Conservation (phyloP, 257 asterid species). For the Nicotiana otophora region DNA sequence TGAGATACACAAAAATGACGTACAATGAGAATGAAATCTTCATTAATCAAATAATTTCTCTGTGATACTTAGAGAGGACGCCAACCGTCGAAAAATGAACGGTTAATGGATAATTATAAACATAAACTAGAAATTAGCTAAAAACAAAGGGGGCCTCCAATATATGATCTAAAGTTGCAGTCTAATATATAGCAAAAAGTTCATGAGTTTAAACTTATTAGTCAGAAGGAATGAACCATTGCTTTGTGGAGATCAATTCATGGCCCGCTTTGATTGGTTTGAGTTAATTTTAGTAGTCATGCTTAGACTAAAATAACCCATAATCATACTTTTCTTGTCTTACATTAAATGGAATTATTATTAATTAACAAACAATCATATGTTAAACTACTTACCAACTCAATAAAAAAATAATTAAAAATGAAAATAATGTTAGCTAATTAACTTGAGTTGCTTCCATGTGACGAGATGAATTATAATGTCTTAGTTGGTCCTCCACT, state of each 20-base stretch:
- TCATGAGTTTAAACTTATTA: conserved; percentile 8
- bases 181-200: neutral
- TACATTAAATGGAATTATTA: neutral
- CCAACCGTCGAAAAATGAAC: neutral
- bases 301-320: conserved; percentile 4
- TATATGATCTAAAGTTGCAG: neutral
- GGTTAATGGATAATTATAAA: neutral
- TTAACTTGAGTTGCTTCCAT: neutral
- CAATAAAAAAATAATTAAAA: neutral
- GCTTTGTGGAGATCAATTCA: neutral
- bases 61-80: neutral
- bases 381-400: conserved; percentile 4
- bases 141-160: neutral
- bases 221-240: conserved; percentile 16
- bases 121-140: neutral
- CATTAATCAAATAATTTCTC: too few species aligned
- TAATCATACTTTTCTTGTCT: neutral
- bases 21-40: too few species aligned
- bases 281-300: neutral
- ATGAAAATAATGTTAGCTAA: neutral
- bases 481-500: neutral
- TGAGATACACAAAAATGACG: too few species aligned
- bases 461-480: neutral
- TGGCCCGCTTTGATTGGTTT: conserved; percentile 4
- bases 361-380: neutral